Evolutionary conservation across 2,329 filamentous ascomycete species (phyloP).

Genomic region (Aureobasidium mangrovei): DNA sequence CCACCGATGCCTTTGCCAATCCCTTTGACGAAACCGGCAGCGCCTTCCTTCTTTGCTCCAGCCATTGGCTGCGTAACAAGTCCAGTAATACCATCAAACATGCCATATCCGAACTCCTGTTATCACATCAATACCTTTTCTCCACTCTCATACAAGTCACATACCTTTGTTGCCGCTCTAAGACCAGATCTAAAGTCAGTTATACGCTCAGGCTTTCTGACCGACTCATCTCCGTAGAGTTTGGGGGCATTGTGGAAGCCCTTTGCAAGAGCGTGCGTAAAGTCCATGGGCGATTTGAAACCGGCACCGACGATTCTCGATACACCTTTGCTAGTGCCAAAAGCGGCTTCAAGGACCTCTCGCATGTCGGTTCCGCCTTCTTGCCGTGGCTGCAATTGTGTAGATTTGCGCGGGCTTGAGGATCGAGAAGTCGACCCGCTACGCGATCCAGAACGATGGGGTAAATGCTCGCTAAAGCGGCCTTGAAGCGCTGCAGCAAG

Average conservation of each 20-base stretch:
- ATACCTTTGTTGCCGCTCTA: constrained; percentile 22
- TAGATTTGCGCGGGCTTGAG: background rate
- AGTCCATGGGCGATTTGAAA: constrained; percentile 47
- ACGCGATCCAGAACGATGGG: background rate
- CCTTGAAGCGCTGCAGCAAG: constrained; percentile 14
- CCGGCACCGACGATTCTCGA: constrained; percentile 29
- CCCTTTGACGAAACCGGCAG: constrained; percentile 62
- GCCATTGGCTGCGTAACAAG: constrained; percentile 63
- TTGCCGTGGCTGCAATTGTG: background rate
- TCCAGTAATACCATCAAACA: constrained; percentile 69
- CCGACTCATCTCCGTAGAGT: constrained; percentile 61
- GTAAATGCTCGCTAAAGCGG: constrained; percentile 3
- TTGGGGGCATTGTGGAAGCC: constrained; percentile 64
- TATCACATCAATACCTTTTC: background rate
- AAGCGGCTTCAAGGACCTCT: constrained; percentile 18
- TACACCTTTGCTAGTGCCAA: constrained; percentile 28
- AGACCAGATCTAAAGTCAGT: constrained; percentile 57
- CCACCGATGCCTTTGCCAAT: constrained; percentile 73
- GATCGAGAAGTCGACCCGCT: background rate
- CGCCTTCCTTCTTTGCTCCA: constrained; percentile 53
- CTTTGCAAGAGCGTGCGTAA: constrained; percentile 54
- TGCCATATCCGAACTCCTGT: constrained; percentile 60
- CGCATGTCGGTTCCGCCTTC: background rate
- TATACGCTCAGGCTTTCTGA: constrained; percentile 53
- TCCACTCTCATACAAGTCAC: background rate